Percentiles rank a stretch among this genome's conserved stretches.
Conservation (phyloP, 2,329 filamentous ascomycete species). For the Pseudogymnoascus sp. region DNA sequence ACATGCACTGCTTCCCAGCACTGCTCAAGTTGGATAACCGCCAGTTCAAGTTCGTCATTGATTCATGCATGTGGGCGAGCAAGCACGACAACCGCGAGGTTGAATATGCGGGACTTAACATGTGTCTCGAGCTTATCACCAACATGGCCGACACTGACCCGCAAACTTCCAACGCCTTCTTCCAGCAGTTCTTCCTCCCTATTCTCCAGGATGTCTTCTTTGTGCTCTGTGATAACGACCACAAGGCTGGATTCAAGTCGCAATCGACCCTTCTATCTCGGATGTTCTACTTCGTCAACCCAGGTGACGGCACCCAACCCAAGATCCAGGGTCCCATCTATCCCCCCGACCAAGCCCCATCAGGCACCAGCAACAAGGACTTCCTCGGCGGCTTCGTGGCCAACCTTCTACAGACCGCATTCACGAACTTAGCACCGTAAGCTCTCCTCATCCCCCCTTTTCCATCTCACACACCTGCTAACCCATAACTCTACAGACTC, state of each 20-base stretch:
- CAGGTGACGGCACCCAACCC: slow-evolving; percentile 56
- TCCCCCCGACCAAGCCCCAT: slow-evolving; percentile 68
- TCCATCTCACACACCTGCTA: slow-evolving; percentile 26
- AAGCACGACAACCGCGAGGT: slow-evolving; percentile 99
- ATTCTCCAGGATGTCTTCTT: slow-evolving; percentile 98
- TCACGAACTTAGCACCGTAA: slow-evolving; percentile 85
- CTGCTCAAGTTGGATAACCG: slow-evolving; percentile 88
- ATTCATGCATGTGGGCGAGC: slow-evolving; percentile 99
- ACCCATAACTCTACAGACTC: slow-evolving; percentile 41
- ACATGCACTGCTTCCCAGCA: slow-evolving; percentile 91
- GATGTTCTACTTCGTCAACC: slow-evolving; percentile 93
- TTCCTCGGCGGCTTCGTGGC: slow-evolving; percentile 85
- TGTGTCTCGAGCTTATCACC: slow-evolving; percentile 95
- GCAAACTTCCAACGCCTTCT: slow-evolving; percentile 85
- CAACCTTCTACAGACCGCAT: slow-evolving; percentile 77
- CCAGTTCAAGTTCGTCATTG: slow-evolving; percentile 99
- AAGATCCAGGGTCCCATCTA: slow-evolving; percentile 95
- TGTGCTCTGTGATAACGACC: slow-evolving; percentile 91
- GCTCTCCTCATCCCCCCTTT: slow-evolving; percentile 30
- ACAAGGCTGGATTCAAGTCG: slow-evolving; percentile 98
- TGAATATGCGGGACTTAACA: slow-evolving; percentile 89
- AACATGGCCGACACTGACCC: slow-evolving; percentile 92
- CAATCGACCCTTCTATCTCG: slow-evolving; percentile 89
- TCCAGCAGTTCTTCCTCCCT: slow-evolving; percentile 92
- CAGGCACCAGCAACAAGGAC: slow-evolving; percentile 80